Percentiles rank a stretch among this genome's conserved stretches.
Evolutionary conservation across 345 rosid species (phyloP).

Genomic region (Carallia brachiata): DNA sequence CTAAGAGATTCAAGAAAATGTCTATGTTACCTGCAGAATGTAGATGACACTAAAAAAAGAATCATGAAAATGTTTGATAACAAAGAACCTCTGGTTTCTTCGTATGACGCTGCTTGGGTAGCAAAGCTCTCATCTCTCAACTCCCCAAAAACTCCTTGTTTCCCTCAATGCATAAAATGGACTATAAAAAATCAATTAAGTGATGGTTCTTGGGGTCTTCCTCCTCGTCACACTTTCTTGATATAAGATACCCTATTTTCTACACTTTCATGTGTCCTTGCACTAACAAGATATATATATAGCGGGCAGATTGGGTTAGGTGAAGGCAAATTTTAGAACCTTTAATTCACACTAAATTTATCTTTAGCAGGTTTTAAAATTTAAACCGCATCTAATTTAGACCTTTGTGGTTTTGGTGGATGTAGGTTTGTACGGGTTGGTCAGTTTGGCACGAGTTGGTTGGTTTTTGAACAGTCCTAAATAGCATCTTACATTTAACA

Average conservation of each 20-base stretch:
- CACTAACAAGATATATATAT: conserved; percentile 28
- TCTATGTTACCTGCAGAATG: conserved; percentile 28
- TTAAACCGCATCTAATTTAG: no score
- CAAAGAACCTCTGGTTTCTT: conserved; percentile 61
- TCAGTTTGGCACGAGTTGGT: no score
- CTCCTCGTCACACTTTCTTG: conserved; percentile 35
- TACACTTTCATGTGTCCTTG: conserved; percentile 75
- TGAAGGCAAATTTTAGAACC: no score
- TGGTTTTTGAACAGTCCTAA: no score
- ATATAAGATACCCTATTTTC: conserved; percentile 63
- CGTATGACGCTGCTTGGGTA: conserved; percentile 91
- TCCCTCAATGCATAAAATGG: conserved; percentile 76
- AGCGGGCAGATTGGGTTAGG: no score
- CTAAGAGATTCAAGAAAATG: background rate
- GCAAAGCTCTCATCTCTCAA: conserved; percentile 76
- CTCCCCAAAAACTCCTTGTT: conserved; percentile 49
- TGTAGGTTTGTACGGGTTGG: no score
- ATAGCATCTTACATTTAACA: no score
- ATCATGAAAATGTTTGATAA: conserved; percentile 58
- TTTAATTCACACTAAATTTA: no score
- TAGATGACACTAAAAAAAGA: conserved; percentile 46
- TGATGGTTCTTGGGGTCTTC: conserved; percentile 88
- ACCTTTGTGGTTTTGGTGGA: no score
- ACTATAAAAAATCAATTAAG: conserved; percentile 61
- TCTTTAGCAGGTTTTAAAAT: no score